These are phyloP conservation scores for Ceratocystis destructans DNA, from an alignment of 2,329 filamentous ascomycete genomes.

Conservation along the genomic window DNA sequence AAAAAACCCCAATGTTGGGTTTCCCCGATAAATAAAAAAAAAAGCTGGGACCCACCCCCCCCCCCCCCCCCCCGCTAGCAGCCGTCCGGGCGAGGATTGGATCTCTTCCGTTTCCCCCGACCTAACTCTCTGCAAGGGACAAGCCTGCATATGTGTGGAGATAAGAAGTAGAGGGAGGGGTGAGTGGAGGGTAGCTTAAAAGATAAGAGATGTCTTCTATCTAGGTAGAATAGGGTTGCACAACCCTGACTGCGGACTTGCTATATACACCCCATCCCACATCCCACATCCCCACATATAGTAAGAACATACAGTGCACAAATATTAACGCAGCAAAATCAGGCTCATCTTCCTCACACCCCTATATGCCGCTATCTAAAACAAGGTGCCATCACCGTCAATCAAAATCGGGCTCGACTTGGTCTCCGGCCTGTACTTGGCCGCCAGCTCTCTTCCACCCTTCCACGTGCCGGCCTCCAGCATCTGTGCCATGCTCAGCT, in stretches of 20 bases:
- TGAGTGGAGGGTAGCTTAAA: neutral
- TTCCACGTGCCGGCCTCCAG: slow-evolving; percentile 44
- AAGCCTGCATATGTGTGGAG: neutral
- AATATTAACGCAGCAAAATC: neutral
- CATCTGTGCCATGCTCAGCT: slow-evolving; percentile 36
- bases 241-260: neutral
- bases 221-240: neutral
- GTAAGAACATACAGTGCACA: neutral
- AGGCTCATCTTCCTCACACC: neutral
- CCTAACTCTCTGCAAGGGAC: slow-evolving; percentile 4
- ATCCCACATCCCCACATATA: neutral
- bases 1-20: no score
- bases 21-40: no score
- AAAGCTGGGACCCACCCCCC: no score
- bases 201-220: slow-evolving; percentile 7
- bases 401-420: slow-evolving; percentile 76
- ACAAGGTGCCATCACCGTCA: slow-evolving; percentile 66
- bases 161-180: neutral
- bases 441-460: slow-evolving; percentile 66
- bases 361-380: slow-evolving; percentile 40
- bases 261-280: neutral
- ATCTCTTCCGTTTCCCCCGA: neutral
- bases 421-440: slow-evolving; percentile 63
- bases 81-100: neutral
- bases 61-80: neutral